Evolutionary conservation across 2,329 filamentous ascomycete genomes (phyloP).

Genomic region (Neofusicoccum parvum): DNA sequence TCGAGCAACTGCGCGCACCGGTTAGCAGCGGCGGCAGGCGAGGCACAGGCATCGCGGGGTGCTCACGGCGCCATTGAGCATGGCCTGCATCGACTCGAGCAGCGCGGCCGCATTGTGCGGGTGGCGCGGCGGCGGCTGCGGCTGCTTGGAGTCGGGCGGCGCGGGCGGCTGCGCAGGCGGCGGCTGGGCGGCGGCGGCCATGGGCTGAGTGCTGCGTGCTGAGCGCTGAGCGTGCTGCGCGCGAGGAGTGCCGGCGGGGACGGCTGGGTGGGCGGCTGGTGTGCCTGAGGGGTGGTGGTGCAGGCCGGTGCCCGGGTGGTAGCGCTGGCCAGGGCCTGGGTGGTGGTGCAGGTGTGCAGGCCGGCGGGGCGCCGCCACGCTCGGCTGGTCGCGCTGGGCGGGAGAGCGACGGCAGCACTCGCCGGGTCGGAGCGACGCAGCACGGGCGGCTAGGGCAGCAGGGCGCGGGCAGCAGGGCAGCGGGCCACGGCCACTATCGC

Average conservation of each 20-base stretch:
- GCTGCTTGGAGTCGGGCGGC: neutral
- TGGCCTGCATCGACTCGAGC: slow-evolving; percentile 49
- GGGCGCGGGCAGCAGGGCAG: neutral
- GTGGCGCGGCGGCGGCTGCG: neutral
- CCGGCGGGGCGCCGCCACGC: neutral
- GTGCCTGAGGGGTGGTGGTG: neutral
- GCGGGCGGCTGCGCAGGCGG: neutral
- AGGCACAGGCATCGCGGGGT: neutral
- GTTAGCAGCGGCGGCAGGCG: neutral
- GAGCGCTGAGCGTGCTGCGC: neutral
- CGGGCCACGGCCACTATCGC: neutral
- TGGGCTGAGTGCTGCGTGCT: neutral
- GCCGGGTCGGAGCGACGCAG: neutral
- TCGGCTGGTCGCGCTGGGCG: neutral
- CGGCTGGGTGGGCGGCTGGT: neutral
- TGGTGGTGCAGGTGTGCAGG: no score
- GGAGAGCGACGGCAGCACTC: neutral
- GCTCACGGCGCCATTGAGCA: slow-evolving; percentile 51
- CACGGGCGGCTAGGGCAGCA: slow-evolving; percentile 12
- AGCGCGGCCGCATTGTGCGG: slow-evolving; percentile 22
- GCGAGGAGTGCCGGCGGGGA: neutral
- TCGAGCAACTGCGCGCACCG: slow-evolving; percentile 7
- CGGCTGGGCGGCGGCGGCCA: slow-evolving; percentile 3
- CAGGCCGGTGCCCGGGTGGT: neutral
- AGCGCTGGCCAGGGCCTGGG: no score